Base-by-base conservation (phyloP, 192 early-diverging fungal species). In the Spinellus fusiger region DNA sequence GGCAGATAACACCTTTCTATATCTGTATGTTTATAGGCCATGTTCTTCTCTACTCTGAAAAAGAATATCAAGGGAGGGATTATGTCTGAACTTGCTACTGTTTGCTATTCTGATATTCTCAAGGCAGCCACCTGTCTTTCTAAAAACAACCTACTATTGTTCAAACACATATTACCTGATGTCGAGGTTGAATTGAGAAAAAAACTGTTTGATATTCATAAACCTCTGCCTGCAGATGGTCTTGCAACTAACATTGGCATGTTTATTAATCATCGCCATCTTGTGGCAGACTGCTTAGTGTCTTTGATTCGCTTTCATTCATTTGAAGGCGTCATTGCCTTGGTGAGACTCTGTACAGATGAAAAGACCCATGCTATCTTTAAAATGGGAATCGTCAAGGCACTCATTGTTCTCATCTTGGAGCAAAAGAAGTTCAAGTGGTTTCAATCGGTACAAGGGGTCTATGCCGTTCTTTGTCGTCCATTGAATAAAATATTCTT, bases 371-470 rank as follows among this genome's bases (percentile, higher is more conserved):
- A 89, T 26, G 78, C 80, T 4, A 70, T 83, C 59, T 92, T 89
- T 64, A 89, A 91, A 63, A 78, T 93, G 32, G 84, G 89, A 4
- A 78, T 93, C 35, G 82, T 88, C 6, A 85, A 85, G 33, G 84
- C 84, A 1, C 86, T 89, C 32, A 84, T 80, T 54, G 75, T 69
- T 13, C 73, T 92, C 37, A 85, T 86, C 13, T 80, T 73, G 1
- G 90, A 90, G 58, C 74, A 78, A 49, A 73, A 69, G 32, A 49
- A 68, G 46, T 65, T 90, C 10, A 78, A 82, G 0, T 91, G 89
- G 88, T 85, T 83, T 54, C 87, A 83, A 18, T 68, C 73, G 2
- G 75, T 86, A 3, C 74, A 75, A 15, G 54, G 59, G 22, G 66
- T 84, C 4, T 77, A 86, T 65, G 64, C 78, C 0, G 77, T 81